A percentile compares a stretch with the other conserved stretches of the same genome.
Evolutionary conservation across 164 flowering plant genomes (phyloP).

Genomic region (Macadamia integrifolia): DNA sequence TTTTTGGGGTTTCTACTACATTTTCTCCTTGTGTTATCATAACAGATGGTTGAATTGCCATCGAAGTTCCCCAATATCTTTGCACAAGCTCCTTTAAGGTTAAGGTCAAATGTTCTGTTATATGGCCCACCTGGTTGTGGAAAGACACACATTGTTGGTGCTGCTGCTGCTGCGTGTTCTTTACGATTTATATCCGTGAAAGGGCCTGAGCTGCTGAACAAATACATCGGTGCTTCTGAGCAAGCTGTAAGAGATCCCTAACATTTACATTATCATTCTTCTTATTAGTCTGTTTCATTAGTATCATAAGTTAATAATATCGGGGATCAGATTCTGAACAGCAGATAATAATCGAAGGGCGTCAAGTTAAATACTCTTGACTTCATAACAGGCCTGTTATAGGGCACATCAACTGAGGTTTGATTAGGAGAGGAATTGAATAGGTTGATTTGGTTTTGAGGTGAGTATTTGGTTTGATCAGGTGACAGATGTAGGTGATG

Average conservation of each 20-base stretch:
- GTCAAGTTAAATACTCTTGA: no score
- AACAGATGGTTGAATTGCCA: constrained; percentile 90
- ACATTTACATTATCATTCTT: background rate
- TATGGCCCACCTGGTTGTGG: constrained; percentile 99
- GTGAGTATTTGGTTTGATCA: no score
- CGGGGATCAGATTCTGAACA: no score
- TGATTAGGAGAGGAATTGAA: no score
- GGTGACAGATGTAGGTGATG: no score
- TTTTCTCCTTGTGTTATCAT: background rate
- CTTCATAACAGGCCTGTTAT: no score
- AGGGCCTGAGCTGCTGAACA: constrained; percentile 95
- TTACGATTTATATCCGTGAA: constrained; percentile 88
- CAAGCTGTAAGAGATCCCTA: constrained; percentile 72
- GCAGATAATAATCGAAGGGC: no score
- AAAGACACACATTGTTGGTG: constrained; percentile 95
- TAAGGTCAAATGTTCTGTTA: constrained; percentile 86
- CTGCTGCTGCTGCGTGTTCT: constrained; percentile 96
- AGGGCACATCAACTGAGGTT: no score
- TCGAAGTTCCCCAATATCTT: constrained; percentile 81
- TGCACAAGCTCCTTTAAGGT: constrained; percentile 70
- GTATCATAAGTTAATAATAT: no score
- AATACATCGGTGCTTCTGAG: constrained; percentile 99
- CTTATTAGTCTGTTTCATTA: background rate
- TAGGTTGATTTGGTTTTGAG: no score
- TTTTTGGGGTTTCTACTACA: background rate